Percentiles rank a stretch among this genome's conserved stretches.
These are phyloP conservation scores for Castanospermum australe DNA, from an alignment of 306 rosid species.

Conservation along the genomic window DNA sequence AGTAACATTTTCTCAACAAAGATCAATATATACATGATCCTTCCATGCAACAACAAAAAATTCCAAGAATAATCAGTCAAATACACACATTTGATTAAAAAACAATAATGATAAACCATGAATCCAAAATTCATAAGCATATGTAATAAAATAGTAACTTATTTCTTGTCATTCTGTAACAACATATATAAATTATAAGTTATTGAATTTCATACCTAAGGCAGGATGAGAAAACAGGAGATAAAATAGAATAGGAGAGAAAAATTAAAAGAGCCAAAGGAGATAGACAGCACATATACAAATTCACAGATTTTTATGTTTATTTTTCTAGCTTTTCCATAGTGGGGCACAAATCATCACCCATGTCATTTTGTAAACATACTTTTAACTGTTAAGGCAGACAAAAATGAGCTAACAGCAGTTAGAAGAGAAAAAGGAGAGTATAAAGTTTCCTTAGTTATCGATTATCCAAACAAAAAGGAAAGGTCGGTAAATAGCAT, in stretches of 20 bases:
- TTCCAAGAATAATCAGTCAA: background rate
- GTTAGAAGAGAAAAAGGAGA: background rate
- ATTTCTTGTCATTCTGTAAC: background rate
- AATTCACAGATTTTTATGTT: background rate
- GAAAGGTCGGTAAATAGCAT: background rate
- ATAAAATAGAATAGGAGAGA: background rate
- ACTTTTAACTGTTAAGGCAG: background rate
- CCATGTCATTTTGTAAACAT: background rate
- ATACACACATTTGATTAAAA: background rate
- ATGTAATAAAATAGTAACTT: background rate
- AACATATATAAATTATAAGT: background rate
- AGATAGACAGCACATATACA: background rate
- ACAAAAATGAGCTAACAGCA: background rate
- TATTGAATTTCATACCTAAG: background rate
- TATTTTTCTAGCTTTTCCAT: background rate
- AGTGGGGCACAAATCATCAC: background rate
- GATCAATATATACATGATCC: background rate
- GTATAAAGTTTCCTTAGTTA: background rate
- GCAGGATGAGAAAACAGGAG: background rate
- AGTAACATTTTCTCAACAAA: conserved; percentile 24
- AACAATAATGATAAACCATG: background rate
- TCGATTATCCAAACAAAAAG: background rate
- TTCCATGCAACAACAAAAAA: background rate
- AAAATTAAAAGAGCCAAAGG: background rate
- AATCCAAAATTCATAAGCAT: background rate